These are phyloP conservation scores for Fomitopsis palustris DNA, from an alignment of 1,284 basidiomycete species.

Conservation along the genomic window DNA sequence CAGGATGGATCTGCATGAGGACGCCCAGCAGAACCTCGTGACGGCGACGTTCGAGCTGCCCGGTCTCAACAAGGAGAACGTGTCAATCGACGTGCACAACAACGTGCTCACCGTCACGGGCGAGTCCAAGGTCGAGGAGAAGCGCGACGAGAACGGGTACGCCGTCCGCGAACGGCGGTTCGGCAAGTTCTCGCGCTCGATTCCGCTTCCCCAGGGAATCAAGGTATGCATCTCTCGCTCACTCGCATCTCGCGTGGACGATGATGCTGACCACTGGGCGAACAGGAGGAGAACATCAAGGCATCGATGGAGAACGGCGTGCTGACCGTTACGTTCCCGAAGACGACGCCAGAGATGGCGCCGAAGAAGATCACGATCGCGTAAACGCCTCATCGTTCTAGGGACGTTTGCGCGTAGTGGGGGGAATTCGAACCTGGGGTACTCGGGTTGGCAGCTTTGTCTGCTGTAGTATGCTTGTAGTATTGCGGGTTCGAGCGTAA, in stretches of 20 bases:
- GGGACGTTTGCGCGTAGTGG: not conserved
- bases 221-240: not conserved
- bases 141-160: conserved; percentile 38
- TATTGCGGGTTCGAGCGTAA: not conserved
- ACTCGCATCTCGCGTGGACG: conserved; percentile 17
- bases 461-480: not conserved
- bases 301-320: conserved; percentile 40
- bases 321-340: conserved; percentile 40
- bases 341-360: conserved; percentile 25
- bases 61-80: conserved; percentile 40
- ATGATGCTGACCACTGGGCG: not conserved
- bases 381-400: conserved; percentile 7
- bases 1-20: conserved; percentile 49
- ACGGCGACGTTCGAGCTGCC: conserved; percentile 51
- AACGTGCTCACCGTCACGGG: conserved; percentile 41
- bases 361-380: conserved; percentile 31
- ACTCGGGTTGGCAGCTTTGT: not conserved
- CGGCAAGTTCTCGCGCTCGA: conserved; percentile 40
- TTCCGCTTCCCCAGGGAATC: not conserved
- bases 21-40: conserved; percentile 36
- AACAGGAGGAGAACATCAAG: conserved; percentile 29
- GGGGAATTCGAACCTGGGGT: not conserved
- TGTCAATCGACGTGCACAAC: conserved; percentile 41
- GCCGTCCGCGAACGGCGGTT: conserved; percentile 41
- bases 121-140: conserved; percentile 28